phyloP scores from a whole-genome alignment of 805 yeast species.

The Ogataea paraovalis region DNA sequence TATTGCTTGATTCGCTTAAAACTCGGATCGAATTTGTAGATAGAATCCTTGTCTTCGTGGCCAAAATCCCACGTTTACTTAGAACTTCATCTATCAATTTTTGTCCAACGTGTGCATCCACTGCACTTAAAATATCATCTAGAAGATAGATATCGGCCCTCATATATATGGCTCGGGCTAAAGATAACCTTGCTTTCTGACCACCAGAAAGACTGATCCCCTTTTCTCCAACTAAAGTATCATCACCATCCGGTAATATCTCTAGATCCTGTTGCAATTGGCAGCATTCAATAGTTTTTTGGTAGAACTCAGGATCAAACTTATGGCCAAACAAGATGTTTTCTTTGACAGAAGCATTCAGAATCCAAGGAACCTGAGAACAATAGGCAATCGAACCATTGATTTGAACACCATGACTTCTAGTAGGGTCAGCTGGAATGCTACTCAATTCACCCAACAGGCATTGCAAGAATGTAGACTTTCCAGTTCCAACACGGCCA shows the following conservation, averaged over 20 bases:
- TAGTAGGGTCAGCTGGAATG: conserved; percentile 26
- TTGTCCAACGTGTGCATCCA: conserved; percentile 93
- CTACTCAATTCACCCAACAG: conserved; percentile 52
- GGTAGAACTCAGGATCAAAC: conserved; percentile 77
- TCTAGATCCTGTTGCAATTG: conserved; percentile 77
- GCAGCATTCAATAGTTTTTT: conserved; percentile 80
- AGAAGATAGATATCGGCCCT: conserved; percentile 87
- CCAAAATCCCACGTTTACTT: conserved; percentile 42
- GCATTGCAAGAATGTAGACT: conserved; percentile 53
- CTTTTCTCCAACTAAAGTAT: conserved; percentile 92
- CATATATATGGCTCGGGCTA: conserved; percentile 94
- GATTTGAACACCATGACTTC: conserved; percentile 22
- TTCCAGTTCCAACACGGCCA: conserved; percentile 68
- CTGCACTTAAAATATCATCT: conserved; percentile 94
- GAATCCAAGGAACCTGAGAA: conserved; percentile 87
- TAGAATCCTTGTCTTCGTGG: conserved; percentile 49
- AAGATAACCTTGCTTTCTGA: conserved; percentile 90
- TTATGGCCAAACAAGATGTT: conserved; percentile 88
- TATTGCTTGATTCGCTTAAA: conserved; percentile 53
- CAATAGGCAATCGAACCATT: conserved; percentile 55
- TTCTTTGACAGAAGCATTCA: conserved; percentile 90
- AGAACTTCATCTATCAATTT: conserved; percentile 66
- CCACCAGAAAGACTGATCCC: conserved; percentile 97
- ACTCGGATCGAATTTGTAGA: conserved; percentile 58
- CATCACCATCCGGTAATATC: conserved; percentile 83